phyloP scores from a whole-genome alignment of 2,329 filamentous ascomycete species.

The Phyllosticta citribraziliensis region DNA sequence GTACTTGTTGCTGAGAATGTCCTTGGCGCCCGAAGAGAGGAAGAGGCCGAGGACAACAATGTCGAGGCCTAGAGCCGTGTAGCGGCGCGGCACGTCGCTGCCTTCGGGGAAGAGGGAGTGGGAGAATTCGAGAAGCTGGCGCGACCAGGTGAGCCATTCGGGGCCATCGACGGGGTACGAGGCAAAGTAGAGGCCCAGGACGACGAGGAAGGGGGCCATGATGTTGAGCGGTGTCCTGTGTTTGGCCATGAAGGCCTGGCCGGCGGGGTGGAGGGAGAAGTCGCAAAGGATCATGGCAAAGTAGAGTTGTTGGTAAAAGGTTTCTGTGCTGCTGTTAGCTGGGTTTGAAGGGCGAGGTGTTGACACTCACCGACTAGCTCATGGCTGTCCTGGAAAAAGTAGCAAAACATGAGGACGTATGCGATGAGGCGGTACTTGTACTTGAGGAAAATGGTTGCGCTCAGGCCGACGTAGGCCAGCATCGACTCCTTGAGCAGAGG shows the following conservation, averaged over 20 bases:
- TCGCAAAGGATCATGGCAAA: constrained; percentile 45
- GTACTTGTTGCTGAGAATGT: constrained; percentile 39
- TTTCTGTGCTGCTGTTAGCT: constrained; percentile 30
- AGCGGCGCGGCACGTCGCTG: constrained; percentile 32
- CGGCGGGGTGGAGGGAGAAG: constrained; percentile 36
- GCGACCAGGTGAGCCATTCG: constrained; percentile 42
- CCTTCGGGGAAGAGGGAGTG: constrained; percentile 38
- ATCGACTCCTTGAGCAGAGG: constrained; percentile 42
- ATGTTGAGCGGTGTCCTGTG: constrained; percentile 32
- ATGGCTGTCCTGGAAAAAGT: constrained; percentile 40
- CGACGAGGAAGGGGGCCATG: constrained; percentile 29
- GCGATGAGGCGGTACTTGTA: constrained; percentile 39
- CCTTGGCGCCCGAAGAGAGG: constrained; percentile 39
- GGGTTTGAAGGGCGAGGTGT: background rate
- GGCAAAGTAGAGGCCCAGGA: constrained; percentile 38
- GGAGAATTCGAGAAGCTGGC: constrained; percentile 31
- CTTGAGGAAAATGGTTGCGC: constrained; percentile 39
- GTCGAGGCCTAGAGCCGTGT: constrained; percentile 40
- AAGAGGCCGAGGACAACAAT: constrained; percentile 42
- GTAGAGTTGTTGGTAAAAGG: constrained; percentile 43
- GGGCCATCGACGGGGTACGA: constrained; percentile 36
- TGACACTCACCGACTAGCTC: constrained; percentile 34
- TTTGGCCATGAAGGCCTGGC: constrained; percentile 36
- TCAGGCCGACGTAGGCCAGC: constrained; percentile 40
- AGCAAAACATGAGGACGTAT: constrained; percentile 36